Conservation (phyloP, 192 early-diverging fungal species). For the Rhizophagus sp. region DNA sequence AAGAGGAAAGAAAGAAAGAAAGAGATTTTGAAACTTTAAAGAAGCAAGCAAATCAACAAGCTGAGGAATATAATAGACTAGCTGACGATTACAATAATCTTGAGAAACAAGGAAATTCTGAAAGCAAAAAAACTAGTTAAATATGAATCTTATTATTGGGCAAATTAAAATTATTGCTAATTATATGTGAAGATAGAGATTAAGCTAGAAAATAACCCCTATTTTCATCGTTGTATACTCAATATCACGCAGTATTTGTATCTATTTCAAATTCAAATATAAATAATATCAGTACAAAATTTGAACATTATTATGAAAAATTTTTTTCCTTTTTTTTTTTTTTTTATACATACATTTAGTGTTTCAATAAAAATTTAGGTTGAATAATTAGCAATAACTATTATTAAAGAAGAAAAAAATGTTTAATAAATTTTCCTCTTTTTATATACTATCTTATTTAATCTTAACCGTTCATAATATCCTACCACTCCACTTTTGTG, state of each 20-base stretch:
- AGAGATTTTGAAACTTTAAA: conserved; percentile 47
- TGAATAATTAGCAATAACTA: too few species aligned
- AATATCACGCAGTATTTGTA: not conserved
- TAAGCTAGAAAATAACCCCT: too few species aligned
- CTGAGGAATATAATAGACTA: conserved; percentile 44
- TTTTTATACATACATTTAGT: too few species aligned
- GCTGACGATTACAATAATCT: conserved; percentile 42
- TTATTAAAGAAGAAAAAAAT: too few species aligned
- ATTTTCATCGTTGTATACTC: too few species aligned
- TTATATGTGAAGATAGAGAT: not conserved
- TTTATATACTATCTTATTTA: too few species aligned
- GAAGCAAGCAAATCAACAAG: conserved; percentile 46
- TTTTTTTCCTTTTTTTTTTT: too few species aligned
- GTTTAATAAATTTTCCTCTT: too few species aligned
- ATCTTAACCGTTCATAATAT: too few species aligned
- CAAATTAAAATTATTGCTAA: not conserved
- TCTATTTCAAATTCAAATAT: not conserved
- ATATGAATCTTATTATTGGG: not conserved
- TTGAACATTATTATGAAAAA: not conserved
- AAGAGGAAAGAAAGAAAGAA: conserved; percentile 23
- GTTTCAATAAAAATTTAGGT: too few species aligned
- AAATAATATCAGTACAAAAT: not conserved
- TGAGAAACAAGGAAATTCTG: conserved; percentile 31
- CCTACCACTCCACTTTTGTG: too few species aligned
- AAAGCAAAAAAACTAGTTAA: conserved; percentile 33